Evolutionary conservation across 2,329 filamentous ascomycete species (phyloP).

Genomic region (Fusarium mundagurra): DNA sequence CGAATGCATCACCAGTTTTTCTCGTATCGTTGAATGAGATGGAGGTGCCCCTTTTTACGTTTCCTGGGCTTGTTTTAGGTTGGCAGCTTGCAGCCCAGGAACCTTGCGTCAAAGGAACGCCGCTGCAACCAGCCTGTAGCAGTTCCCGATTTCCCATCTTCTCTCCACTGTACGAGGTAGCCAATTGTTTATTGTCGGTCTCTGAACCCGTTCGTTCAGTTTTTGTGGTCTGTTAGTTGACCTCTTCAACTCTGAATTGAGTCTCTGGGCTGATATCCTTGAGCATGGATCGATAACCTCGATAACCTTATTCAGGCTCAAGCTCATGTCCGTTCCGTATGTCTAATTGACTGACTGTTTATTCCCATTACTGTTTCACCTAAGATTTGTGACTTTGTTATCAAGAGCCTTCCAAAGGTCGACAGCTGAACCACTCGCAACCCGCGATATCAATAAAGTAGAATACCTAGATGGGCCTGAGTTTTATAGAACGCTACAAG

Average conservation of each 20-base stretch:
- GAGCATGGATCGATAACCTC: not conserved
- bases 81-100: not conserved
- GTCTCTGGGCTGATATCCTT: not conserved
- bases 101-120: constrained; percentile 9
- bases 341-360: not conserved
- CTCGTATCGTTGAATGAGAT: constrained; percentile 29
- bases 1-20: constrained; percentile 24
- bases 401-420: not conserved
- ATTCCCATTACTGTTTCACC: not conserved
- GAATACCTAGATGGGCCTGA: too few relatives aligned
- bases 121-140: constrained; percentile 18
- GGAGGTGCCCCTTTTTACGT: constrained; percentile 28
- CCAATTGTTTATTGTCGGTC: not conserved
- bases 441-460: not conserved
- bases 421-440: not conserved
- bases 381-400: not conserved
- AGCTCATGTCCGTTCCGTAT: not conserved
- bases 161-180: not conserved
- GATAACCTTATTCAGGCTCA: not conserved
- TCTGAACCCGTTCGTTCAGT: constrained; percentile 4
- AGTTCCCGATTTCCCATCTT: not conserved
- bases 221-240: not conserved
- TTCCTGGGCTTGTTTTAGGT: constrained; percentile 27
- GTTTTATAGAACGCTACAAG: not conserved
- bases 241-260: not conserved